Evolutionary conservation across 228 moss, liverwort and hornwort genomes (phyloP).

Genomic region (Sphagnum magellanicum): DNA sequence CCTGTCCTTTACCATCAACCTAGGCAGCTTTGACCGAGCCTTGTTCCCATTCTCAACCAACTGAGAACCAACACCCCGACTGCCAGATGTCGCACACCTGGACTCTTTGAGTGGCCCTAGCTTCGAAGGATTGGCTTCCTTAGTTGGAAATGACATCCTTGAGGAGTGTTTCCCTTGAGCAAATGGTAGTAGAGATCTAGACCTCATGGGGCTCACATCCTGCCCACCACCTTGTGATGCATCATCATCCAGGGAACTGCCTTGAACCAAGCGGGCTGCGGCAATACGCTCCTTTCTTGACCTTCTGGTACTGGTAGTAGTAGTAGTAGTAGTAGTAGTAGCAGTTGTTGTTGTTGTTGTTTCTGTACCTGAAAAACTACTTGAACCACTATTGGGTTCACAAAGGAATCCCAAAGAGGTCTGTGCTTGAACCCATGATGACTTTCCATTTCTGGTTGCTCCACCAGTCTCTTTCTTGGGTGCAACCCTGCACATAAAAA

Average conservation of each 20-base stretch:
- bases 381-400: constrained; percentile 9
- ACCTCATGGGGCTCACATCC: constrained; percentile 26
- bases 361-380: constrained; percentile 1
- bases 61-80: too few relatives aligned
- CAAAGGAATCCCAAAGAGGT: constrained; percentile 13
- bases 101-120: constrained; percentile 13
- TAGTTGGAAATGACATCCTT: constrained; percentile 14
- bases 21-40: constrained; percentile 18
- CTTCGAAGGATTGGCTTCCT: constrained; percentile 20
- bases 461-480: constrained; percentile 13
- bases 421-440: constrained; percentile 7
- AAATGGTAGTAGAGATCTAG: constrained; percentile 7
- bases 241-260: constrained; percentile 8
- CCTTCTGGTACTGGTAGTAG: constrained; percentile 1
- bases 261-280: constrained; percentile 18
- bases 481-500: constrained; percentile 14
- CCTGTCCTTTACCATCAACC: constrained; percentile 24
- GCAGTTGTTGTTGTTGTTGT: constrained; percentile 1
- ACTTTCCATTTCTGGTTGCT: constrained; percentile 3
- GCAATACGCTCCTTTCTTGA: constrained; percentile 33
- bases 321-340: too few relatives aligned
- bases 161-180: constrained; percentile 18
- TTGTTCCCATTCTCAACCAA: constrained; percentile 15
- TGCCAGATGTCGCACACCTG: not conserved
- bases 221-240: constrained; percentile 16